A percentile compares a stretch with the other conserved stretches of the same genome.
These are phyloP conservation scores for Juncus effusus DNA, from an alignment of 176 grass and related monocot genomes.

Conservation along the genomic window DNA sequence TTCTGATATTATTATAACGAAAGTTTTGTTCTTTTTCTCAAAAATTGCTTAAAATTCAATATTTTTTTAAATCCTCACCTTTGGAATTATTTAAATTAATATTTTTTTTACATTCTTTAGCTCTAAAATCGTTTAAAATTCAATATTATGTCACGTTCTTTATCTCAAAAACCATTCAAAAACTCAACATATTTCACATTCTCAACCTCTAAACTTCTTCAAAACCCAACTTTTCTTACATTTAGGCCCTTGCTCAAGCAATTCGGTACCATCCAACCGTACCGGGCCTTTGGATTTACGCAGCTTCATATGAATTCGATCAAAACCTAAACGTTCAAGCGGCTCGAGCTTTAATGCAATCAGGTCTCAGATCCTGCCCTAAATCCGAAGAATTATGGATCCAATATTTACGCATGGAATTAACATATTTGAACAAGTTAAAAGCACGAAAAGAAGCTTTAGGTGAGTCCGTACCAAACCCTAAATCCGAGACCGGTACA, in stretches of 20 bases:
- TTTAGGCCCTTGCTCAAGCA: conserved; percentile 66
- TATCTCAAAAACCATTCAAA: too few relatives aligned
- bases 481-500: conserved; percentile 33
- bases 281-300: conserved; percentile 97
- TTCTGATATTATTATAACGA: too few relatives aligned
- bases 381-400: conserved; percentile 92
- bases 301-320: conserved; percentile 95
- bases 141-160: too few relatives aligned
- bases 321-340: conserved; percentile 87
- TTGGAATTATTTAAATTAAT: too few relatives aligned
- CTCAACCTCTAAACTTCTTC: neutral
- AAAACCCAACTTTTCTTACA: neutral
- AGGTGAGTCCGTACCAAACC: conserved; percentile 66
- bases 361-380: conserved; percentile 71
- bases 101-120: too few relatives aligned
- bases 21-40: too few relatives aligned
- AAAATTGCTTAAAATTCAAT: too few relatives aligned
- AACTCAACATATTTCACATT: too few relatives aligned
- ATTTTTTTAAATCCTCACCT: too few relatives aligned
- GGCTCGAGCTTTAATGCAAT: conserved; percentile 90
- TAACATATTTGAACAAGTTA: conserved; percentile 94
- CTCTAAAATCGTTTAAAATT: too few relatives aligned
- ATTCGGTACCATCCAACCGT: conserved; percentile 81
- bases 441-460: conserved; percentile 76
- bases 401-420: conserved; percentile 93